Conservation (phyloP, 2,329 filamentous ascomycete species). For the Alternaria rosae region DNA sequence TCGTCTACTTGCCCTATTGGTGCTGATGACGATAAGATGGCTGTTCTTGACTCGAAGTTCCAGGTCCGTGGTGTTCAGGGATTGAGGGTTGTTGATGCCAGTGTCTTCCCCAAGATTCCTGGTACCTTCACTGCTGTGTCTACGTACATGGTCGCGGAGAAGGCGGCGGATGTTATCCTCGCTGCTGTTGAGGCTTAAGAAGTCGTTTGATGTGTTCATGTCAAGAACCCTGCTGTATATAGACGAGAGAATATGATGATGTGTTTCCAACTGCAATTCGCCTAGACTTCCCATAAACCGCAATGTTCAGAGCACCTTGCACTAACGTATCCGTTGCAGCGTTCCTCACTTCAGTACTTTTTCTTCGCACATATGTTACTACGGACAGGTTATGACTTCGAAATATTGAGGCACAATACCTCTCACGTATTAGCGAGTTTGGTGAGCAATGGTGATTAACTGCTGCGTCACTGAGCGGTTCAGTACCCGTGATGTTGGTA, state of each 20-base stretch:
- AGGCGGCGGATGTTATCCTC: constrained; percentile 67
- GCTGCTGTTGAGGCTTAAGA: constrained; percentile 11
- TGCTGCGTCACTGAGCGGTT: too few relatives aligned
- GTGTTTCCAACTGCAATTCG: neutral
- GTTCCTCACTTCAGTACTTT: too few relatives aligned
- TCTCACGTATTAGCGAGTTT: too few relatives aligned
- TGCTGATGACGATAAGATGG: constrained; percentile 55
- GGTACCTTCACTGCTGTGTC: constrained; percentile 63
- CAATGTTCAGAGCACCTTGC: too few relatives aligned
- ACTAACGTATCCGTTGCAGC: too few relatives aligned
- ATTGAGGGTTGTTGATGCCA: constrained; percentile 57
- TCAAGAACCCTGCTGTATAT: neutral
- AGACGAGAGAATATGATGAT: neutral
- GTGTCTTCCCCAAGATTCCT: constrained; percentile 49
- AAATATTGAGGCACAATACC: too few relatives aligned
- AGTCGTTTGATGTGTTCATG: neutral
- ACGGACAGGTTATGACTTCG: too few relatives aligned
- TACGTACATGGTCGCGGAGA: constrained; percentile 67
- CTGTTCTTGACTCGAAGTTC: constrained; percentile 63
- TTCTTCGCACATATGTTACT: too few relatives aligned
- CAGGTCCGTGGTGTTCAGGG: constrained; percentile 60
- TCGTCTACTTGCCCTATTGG: constrained; percentile 67
- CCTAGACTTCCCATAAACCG: too few relatives aligned
- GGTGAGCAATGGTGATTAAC: too few relatives aligned
- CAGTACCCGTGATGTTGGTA: too few relatives aligned